Evolutionary conservation across 495 filamentous ascomycete species (phyloP), one percentile per base, ranked within the genome.

Genomic region (Penicillium silybi): DNA sequence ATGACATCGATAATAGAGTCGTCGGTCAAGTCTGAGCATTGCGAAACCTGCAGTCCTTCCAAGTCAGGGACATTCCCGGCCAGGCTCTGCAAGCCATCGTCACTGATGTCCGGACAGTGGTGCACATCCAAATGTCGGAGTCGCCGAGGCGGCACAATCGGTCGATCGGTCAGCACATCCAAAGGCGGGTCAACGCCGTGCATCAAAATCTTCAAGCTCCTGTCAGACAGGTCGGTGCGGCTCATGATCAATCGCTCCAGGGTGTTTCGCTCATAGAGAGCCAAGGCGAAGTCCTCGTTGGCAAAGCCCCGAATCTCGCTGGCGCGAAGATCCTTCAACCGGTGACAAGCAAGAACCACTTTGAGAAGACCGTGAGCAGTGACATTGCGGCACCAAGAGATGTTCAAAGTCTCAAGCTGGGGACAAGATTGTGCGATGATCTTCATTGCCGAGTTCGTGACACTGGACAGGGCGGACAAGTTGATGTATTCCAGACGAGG

Each of bases 361-460:
- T 78, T 80, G 46, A 77, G 78, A 34, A 97, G 66, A n/a, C 93
- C 93, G 11, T 81, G 76, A n/a, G 89, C 85, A 68, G 90, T 85
- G 65, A 96, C 81, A 44, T 88, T 82, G 51, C 80, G 82, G 67
- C 93, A 98, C 90, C 93, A 97, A 1, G 88, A 92, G 2, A 98
- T 79, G 61, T 97, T 93, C 52, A 97, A 78, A 47, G 76, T 78
- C 64, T 95, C 85, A 25, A 98, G 74, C 37, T 83, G 84, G 1
- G 87, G 86, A 55, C 93, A 97, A 11, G 86, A 85, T 23, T 88
- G 78, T 3, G 90, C 85, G 49, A 98, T 87, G 52, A 95, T 90
- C 56, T 86, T 90, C 80, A 92, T 88, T 6, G 92, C 85, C 13
- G 80, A 82, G 62, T 97, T 96, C 16, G 82, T 92, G 22, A 96